Evolutionary conservation across 306 rosid genomes (phyloP), one percentile per base, ranked within the genome.

Genomic region (Quercus agrifolia): DNA sequence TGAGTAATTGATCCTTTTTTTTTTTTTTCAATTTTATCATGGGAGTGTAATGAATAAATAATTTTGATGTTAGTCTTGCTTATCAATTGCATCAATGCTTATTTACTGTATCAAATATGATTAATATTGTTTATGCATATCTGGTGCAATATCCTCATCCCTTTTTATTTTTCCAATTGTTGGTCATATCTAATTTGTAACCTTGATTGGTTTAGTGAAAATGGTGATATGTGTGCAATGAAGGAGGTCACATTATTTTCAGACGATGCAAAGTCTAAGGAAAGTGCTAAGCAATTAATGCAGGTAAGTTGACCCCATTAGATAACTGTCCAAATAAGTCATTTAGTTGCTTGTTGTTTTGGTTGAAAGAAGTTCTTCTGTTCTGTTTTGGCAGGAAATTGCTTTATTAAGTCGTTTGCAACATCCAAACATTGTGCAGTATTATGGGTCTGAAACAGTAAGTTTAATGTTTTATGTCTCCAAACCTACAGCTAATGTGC

Each of bases 161-260:
- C 27, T 67, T 35, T 30, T 35, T 20, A 19, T 58, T 72, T 79
- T 30, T 61, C 77, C 75, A 52, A 27, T 58, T 69, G 52, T 82
- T 67, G 44, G 35, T 75, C 46, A 31, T 75, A 6, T 23, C 72
- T 80, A 59, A 73, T 79, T 80, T 71, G 38, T 73, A 61, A 71
- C 76, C 57, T 78, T 49, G 63, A 79, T 74, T 75, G 81, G 84
- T 81, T 27, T 75, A 96, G 99, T 76, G 98, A 93, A 82, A 93
- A 89, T 66, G 99, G 99, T 58, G 99, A 96, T 83, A 91, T 96
- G 97, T 96, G 99, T 83, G 99, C 99, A 86, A 89, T 96, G 97
- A 96, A 96, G 90, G 99, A 96, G 88, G 99, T 96, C 44, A 96
- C 98, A 44, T 79, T 96, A 85, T 93, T 96, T 91, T 88, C 99